Percentiles rank a stretch among this genome's conserved stretches.
phyloP scores from a whole-genome alignment of 805 yeast genomes.

The Saturnispora dispora region DNA sequence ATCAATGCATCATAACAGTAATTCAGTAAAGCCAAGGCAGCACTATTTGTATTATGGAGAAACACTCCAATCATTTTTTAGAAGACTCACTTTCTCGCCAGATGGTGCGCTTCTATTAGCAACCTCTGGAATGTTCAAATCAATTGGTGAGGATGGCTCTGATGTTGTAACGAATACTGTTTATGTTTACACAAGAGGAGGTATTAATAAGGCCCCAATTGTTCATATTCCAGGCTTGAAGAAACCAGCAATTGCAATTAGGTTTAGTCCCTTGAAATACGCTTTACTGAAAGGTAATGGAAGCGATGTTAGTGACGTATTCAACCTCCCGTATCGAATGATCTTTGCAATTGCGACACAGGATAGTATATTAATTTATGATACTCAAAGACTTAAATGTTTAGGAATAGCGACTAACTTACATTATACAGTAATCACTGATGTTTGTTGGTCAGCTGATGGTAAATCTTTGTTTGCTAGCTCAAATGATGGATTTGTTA shows the following conservation, averaged over 20 bases:
- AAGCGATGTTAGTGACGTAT: constrained; percentile 26
- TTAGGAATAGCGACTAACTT: constrained; percentile 67
- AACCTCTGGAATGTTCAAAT: constrained; percentile 61
- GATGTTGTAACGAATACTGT: constrained; percentile 49
- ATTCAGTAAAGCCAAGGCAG: constrained; percentile 23
- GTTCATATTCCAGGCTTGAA: constrained; percentile 71
- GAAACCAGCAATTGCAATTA: constrained; percentile 76
- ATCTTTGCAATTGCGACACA: constrained; percentile 90
- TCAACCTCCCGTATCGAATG: constrained; percentile 67
- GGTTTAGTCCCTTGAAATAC: constrained; percentile 66
- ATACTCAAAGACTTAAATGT: constrained; percentile 62
- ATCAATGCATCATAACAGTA: constrained; percentile 6
- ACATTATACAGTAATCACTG: constrained; percentile 86
- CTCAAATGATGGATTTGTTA: constrained; percentile 90
- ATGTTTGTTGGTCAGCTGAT: constrained; percentile 73
- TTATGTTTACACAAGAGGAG: constrained; percentile 65
- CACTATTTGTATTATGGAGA: constrained; percentile 69
- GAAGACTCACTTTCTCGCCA: constrained; percentile 79
- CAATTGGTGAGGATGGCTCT: not conserved
- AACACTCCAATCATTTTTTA: constrained; percentile 80
- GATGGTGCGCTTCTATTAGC: constrained; percentile 78
- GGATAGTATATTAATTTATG: constrained; percentile 73
- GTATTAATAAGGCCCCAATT: constrained; percentile 57
- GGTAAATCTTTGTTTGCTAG: constrained; percentile 65
- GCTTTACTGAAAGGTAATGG: constrained; percentile 12